Evolutionary conservation across 2,329 filamentous ascomycete genomes (phyloP), one percentile per base, ranked within the genome.

Genomic region (Colletotrichum orbiculare): DNA sequence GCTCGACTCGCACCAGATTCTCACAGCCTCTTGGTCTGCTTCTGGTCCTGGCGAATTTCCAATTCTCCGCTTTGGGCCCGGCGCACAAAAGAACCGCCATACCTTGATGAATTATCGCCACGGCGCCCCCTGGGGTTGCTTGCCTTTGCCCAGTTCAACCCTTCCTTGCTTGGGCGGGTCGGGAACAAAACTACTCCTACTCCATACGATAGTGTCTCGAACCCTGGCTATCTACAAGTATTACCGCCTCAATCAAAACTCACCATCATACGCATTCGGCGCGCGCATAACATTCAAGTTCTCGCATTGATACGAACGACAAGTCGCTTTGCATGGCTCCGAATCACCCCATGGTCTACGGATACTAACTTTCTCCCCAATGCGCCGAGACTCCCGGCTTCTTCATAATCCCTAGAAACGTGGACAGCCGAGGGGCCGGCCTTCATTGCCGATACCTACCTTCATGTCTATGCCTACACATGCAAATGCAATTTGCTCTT

Each of bases 221-320:
- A 9, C 9, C 9, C 13, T 41, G 38, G 25, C 25, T 25, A 41
- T 4, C 42, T 17, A 33, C 10, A n/a, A n/a, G 13, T 11, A 37
- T 45, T 64, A 45, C 61, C 61, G 61, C 61, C 61, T 60, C 61
- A 60, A 54, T 60, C 61, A 54, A 38, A 39, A 49, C 17, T 56
- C 49, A 33, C 34, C 43, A 39, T 39, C 56, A 17, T n/a, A 54
- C 45, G 45, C 37, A 37, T 43, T 37, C 15, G 39, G 8, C 34
- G 34, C 54, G 43, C 35, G 41, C 54, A 15, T 43, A 42, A 56
- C 25, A 41, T n/a, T 15, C 34, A 37, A 15, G 42, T 42, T 25
- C 15, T 39, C 35, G 33, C 43, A 38, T 12, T 3, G 13, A 9
- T 48, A 47, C 17, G 54, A 42, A 35, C 54, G 35, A 42, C 47